Base-by-base conservation (phyloP, 495 filamentous ascomycete species). In the Lasiosphaeria miniovina region DNA sequence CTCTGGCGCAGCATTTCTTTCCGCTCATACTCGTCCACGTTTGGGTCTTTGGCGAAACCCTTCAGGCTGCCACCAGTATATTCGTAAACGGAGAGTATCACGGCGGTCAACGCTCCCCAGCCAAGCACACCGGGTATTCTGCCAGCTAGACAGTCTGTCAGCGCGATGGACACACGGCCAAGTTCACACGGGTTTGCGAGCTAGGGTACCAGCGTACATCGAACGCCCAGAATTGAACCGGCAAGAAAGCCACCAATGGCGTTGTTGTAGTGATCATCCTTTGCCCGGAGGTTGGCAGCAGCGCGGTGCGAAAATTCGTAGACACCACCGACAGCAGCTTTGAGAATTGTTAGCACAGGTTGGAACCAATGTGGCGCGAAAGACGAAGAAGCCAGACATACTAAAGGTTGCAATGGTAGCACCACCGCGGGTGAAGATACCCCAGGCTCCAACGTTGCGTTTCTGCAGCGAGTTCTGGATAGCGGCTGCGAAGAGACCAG, bases 381-480 rank as follows among this genome's bases (percentile, higher is more conserved):
- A 32, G 36, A 11, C 12, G 43, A 46, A 11, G 3, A 1, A 31
- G 15, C 8, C 5, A 36, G n/a, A 46, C 74, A 34, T 74, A 80
- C 78, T 68, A 54, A 78, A 68, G 10, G 68, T 69, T 11, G 65
- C 67, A 31, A 78, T 68, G 15, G 66, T 69, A 63, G 69, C 60
- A 52, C 75, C 78, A 51, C 70, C 61, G 55, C 85, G 82, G 12
- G 88, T 88, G 72, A 98, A 85, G 49, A 96, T 81, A 61, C 89
- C 87, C 77, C 82, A 84, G 24, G 84, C 81, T 49, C 90, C 88
- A 54, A 94, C 79, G 71, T 96, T 95, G 64, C 82, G 82, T 74
- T 84, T 90, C 15, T 84, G 79, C 56, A 97, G 82, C 36, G 91
- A 88, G 75, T 95, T 96, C 77, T 92, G 90, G 53, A 93, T 79